Percentiles rank a stretch among this genome's conserved stretches.
Evolutionary conservation across 2,329 filamentous ascomycete genomes (phyloP).

Genomic region (Peltaster fructicola): DNA sequence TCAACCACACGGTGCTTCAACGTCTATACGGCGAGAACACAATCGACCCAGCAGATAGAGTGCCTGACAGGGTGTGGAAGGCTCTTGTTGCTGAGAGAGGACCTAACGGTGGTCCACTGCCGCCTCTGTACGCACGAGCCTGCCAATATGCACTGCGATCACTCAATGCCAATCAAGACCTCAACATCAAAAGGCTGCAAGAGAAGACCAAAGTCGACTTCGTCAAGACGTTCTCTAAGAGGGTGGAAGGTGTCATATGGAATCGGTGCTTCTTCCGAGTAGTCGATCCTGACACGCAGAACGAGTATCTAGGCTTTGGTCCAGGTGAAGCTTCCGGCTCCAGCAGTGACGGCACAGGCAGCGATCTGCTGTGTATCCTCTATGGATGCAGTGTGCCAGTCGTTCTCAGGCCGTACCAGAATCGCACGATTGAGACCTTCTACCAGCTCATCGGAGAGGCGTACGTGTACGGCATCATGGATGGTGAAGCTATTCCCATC

Average conservation of each 20-base stretch:
- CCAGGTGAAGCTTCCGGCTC: too few species aligned
- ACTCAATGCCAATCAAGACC: not conserved
- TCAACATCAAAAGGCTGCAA: not conserved
- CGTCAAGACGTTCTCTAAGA: not conserved
- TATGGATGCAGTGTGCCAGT: conserved; percentile 10
- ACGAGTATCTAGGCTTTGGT: too few species aligned
- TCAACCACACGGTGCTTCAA: too few species aligned
- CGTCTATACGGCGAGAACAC: too few species aligned
- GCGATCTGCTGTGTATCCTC: conserved; percentile 9
- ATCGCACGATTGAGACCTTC: conserved; percentile 6
- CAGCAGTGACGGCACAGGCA: not conserved
- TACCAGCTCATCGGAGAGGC: conserved; percentile 7
- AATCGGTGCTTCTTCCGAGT: not conserved
- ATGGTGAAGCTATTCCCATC: conserved; percentile 9
- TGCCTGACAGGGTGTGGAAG: not conserved
- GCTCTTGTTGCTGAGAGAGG: not conserved
- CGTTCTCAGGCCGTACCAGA: conserved; percentile 5
- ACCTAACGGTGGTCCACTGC: not conserved
- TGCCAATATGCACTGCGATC: not conserved
- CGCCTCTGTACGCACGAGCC: not conserved
- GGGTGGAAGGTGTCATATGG: not conserved
- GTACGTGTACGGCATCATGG: conserved; percentile 12
- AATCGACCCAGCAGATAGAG: not conserved
- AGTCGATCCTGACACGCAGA: too few species aligned
- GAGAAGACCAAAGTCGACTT: not conserved